Base-by-base conservation (phyloP, 352 stramenopile species). In the Globisporangium emineosum region DNA sequence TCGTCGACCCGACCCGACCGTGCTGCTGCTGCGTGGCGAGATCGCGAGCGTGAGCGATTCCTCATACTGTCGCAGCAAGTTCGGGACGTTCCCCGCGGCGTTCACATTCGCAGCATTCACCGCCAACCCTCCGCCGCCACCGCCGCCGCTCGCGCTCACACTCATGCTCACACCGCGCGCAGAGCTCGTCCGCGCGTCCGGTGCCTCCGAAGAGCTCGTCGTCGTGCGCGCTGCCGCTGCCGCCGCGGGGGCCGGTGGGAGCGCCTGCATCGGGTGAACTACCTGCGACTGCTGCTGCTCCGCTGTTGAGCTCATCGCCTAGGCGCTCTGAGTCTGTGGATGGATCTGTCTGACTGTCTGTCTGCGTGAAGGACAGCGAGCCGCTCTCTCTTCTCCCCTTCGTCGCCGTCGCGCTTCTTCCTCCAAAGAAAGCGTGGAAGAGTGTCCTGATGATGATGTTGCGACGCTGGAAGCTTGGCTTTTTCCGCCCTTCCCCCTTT, bases 51-150 rank as follows among this genome's bases (percentile, higher is more conserved):
- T 83, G 23, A 86, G 65, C 33, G 68, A 70, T 59, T 82, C 69
- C 58, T 87, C 78, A 29, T 87, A 87, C 68, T 83, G 69, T 12
- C 75, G 76, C 56, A 87, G 57, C 23, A 76, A 50, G 57, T 75
- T 74, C 7, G 64, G 63, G 17, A 65, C 62, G 42, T 58, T 43
- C 17, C 51, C 32, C n/a, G 30, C 21, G 35, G 25, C 21, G 35
- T 12, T 45, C 27, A n/a, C 35, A n/a, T 47, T 47, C 27, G 5
- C 47, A 6, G 30, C 47, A 15, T 19, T 25, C 27, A 50, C 33
- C 1, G 51, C 12, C 50, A 37, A 15, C 23, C 25, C 13, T 10
- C 15, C 35, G 17, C n/a, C n/a, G n/a, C n/a, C n/a, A n/a, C n/a
- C n/a, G n/a, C 43, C 43, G 6, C 40, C 57, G 5, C 43, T 61